phyloP scores from a whole-genome alignment of 805 yeast genomes.

The Isabelozyma heimii region DNA sequence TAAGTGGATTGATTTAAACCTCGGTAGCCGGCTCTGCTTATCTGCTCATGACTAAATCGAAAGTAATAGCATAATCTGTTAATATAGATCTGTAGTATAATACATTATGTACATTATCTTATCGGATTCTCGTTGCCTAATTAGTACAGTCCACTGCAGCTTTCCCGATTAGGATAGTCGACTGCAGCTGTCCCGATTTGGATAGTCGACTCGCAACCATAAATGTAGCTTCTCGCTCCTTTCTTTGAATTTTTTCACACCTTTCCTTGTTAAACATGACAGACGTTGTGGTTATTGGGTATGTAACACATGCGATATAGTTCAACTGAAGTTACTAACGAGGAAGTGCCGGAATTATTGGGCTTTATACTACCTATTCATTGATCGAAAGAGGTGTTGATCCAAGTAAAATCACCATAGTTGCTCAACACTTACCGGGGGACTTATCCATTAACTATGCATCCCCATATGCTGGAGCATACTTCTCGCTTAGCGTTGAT shows the following conservation, averaged over 20 bases:
- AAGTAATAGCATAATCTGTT: no score
- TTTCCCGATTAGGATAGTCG: not conserved
- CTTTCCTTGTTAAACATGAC: conserved; percentile 2
- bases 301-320: conserved; percentile 2
- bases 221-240: not conserved
- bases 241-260: not conserved
- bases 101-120: not conserved
- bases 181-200: not conserved
- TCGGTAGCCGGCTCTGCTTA: no score
- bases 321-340: not conserved
- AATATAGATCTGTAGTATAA: no score
- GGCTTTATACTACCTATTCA: conserved; percentile 9
- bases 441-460: conserved; percentile 21
- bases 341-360: conserved; percentile 7
- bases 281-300: conserved; percentile 9
- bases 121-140: not conserved
- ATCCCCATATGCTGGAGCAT: conserved; percentile 28
- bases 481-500: conserved; percentile 27
- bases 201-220: not conserved
- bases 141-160: not conserved
- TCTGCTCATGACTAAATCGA: no score
- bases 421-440: conserved; percentile 22
- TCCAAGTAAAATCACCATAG: conserved; percentile 9
- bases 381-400: conserved; percentile 12
- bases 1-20: conserved; percentile 53